phyloP scores from a whole-genome alignment of 202 grass and related monocot species.

The Setaria viridis region DNA sequence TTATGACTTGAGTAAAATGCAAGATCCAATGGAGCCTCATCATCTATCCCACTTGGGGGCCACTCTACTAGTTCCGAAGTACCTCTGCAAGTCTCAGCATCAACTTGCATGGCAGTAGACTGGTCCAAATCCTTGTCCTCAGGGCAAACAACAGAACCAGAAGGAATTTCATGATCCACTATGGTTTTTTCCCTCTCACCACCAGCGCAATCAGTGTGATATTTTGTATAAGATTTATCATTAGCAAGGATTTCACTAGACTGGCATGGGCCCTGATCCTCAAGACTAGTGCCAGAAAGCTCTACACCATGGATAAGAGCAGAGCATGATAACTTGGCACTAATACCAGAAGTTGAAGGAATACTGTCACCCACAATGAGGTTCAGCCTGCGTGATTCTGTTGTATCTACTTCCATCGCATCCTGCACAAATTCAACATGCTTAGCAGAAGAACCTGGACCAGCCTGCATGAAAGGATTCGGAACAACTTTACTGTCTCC shows the following conservation, averaged over 20 bases:
- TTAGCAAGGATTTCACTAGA: slow-evolving; percentile 10
- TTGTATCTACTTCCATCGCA: slow-evolving; percentile 48
- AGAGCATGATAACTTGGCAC: slow-evolving; percentile 27
- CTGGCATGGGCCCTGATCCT: slow-evolving; percentile 7
- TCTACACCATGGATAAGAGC: slow-evolving; percentile 12
- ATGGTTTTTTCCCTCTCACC: slow-evolving; percentile 13
- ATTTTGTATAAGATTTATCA: slow-evolving; percentile 19
- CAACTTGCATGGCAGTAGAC: slow-evolving; percentile 20
- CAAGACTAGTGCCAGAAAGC: not conserved
- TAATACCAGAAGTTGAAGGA: slow-evolving; percentile 33
- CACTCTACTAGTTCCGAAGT: slow-evolving; percentile 13
- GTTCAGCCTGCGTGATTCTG: slow-evolving; percentile 15
- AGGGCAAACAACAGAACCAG: slow-evolving; percentile 25
- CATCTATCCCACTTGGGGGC: not conserved
- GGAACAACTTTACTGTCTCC: slow-evolving; percentile 32
- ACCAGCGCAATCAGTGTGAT: not conserved
- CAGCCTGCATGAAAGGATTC: slow-evolving; percentile 16
- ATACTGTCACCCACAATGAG: not conserved
- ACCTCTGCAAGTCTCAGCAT: slow-evolving; percentile 5
- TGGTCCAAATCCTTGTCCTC: not conserved
- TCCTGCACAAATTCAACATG: slow-evolving; percentile 37
- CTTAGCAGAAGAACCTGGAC: not conserved
- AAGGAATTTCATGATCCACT: slow-evolving; percentile 19
- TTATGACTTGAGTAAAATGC: slow-evolving; percentile 23
- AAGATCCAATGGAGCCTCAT: not conserved